phyloP scores from a whole-genome alignment of 2,329 filamentous ascomycete species.

The Furcasterigmium furcatum region DNA sequence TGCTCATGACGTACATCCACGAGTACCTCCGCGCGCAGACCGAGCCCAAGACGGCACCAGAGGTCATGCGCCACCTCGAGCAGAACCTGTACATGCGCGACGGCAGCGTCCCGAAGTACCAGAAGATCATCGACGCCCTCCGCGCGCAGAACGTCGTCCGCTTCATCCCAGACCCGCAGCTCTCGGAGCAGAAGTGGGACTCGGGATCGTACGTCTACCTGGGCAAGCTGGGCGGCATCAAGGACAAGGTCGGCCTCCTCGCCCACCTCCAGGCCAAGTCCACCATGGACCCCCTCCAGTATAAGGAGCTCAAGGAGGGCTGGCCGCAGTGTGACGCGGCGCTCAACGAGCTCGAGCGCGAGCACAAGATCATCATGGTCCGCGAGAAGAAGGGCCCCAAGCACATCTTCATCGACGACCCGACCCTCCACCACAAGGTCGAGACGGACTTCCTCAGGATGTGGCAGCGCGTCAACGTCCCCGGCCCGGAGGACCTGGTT shows the following conservation, averaged over 20 bases:
- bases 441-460: constrained; percentile 80
- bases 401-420: constrained; percentile 87
- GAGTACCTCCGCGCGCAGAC: constrained; percentile 74
- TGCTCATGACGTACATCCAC: constrained; percentile 72
- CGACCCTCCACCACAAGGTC: constrained; percentile 69
- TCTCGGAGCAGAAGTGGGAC: constrained; percentile 65
- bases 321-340: constrained; percentile 83
- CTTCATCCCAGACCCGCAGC: constrained; percentile 52
- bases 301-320: constrained; percentile 93
- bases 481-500: constrained; percentile 72
- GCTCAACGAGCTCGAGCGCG: constrained; percentile 72
- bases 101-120: constrained; percentile 14
- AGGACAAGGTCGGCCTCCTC: constrained; percentile 72
- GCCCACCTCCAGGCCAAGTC: constrained; percentile 77
- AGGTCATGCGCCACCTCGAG: constrained; percentile 79
- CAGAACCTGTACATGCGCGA: constrained; percentile 56
- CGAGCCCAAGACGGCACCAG: constrained; percentile 65
- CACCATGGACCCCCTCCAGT: constrained; percentile 75
- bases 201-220: constrained; percentile 77
- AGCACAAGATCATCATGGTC: constrained; percentile 79
- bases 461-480: constrained; percentile 80
- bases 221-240: constrained; percentile 77
- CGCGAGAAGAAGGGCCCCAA: constrained; percentile 86
- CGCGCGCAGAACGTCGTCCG: constrained; percentile 59
- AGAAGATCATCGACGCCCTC: constrained; percentile 65